Conservation (phyloP, 208 protist genomes). For the Tetramitus jugosus region DNA sequence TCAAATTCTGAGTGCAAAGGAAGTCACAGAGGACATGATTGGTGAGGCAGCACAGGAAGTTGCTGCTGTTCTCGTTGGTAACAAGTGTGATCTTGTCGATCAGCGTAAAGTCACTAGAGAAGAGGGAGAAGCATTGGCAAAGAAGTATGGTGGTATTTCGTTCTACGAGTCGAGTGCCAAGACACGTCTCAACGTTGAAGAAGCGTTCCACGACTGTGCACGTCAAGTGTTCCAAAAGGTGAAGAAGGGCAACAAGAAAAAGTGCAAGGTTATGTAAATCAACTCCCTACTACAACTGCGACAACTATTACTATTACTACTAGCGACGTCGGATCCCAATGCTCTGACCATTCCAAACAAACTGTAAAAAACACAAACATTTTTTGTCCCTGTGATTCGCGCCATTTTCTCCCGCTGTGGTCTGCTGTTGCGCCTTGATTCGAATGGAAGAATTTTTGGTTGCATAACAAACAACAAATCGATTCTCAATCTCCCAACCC, state of each 20-base stretch:
- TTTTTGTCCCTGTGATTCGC: too few relatives aligned
- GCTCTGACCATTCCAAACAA: too few relatives aligned
- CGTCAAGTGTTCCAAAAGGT: background rate
- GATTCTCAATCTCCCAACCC: too few relatives aligned
- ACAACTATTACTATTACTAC: too few relatives aligned
- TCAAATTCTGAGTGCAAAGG: conserved; percentile 8
- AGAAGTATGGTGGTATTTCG: background rate
- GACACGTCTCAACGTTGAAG: conserved; percentile 27
- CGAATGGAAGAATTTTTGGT: too few relatives aligned
- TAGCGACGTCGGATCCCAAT: too few relatives aligned
- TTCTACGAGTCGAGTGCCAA: conserved; percentile 37
- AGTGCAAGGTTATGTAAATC: background rate
- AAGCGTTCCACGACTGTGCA: conserved; percentile 21
- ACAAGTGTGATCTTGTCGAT: conserved; percentile 28
- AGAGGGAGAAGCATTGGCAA: background rate
- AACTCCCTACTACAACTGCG: too few relatives aligned
- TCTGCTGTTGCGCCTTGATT: too few relatives aligned
- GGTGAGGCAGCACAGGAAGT: background rate
- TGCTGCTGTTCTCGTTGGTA: conserved; percentile 23
- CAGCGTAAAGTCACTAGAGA: background rate
- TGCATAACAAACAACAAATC: too few relatives aligned
- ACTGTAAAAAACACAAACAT: too few relatives aligned
- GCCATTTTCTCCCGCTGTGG: too few relatives aligned
- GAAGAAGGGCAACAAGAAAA: background rate
- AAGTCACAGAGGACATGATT: background rate